Evolutionary conservation across 768 basidiomycete genomes (phyloP).

Genomic region (Auricularia auricula-judae): DNA sequence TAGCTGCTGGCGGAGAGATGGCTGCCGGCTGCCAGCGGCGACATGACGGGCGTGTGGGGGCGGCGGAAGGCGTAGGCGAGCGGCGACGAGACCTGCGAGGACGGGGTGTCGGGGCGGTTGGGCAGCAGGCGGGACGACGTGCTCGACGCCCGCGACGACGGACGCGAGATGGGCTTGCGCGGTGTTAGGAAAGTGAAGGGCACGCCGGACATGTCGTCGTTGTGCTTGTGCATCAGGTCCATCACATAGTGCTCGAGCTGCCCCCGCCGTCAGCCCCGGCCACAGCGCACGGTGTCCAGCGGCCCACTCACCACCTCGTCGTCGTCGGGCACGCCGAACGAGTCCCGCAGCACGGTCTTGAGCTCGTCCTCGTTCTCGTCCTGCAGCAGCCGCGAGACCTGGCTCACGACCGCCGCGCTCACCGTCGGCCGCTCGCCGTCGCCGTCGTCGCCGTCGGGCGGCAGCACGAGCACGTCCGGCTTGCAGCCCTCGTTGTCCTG

Average conservation of each 20-base stretch:
- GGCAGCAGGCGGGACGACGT: slow-evolving; percentile 47
- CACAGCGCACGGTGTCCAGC: slow-evolving; percentile 1
- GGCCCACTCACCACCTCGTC: slow-evolving; percentile 47
- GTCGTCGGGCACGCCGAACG: slow-evolving; percentile 46
- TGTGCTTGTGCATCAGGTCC: slow-evolving; percentile 92
- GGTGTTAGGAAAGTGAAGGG: slow-evolving; percentile 78
- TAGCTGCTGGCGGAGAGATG: slow-evolving; percentile 38
- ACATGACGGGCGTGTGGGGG: slow-evolving; percentile 70
- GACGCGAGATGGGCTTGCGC: slow-evolving; percentile 66
- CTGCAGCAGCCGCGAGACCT: slow-evolving; percentile 59
- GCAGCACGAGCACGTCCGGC: slow-evolving; percentile 24
- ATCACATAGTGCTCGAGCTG: slow-evolving; percentile 83
- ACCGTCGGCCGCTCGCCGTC: slow-evolving; percentile 39
- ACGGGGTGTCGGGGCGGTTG: slow-evolving; percentile 65
- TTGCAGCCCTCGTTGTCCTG: slow-evolving; percentile 59
- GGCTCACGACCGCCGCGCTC: slow-evolving; percentile 50
- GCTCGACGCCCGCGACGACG: slow-evolving; percentile 68
- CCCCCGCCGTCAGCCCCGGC: background rate
- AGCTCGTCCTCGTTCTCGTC: slow-evolving; percentile 84
- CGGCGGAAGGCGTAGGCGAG: slow-evolving; percentile 62
- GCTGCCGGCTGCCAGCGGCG: slow-evolving; percentile 54
- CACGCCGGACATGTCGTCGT: slow-evolving; percentile 73
- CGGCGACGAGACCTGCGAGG: slow-evolving; percentile 50
- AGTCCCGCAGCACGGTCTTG: slow-evolving; percentile 60
- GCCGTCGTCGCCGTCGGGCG: slow-evolving; percentile 38